Percentiles rank a stretch among this genome's conserved stretches.
Evolutionary conservation across 306 rosid species (phyloP).

Genomic region (Begonia peltatifolia): DNA sequence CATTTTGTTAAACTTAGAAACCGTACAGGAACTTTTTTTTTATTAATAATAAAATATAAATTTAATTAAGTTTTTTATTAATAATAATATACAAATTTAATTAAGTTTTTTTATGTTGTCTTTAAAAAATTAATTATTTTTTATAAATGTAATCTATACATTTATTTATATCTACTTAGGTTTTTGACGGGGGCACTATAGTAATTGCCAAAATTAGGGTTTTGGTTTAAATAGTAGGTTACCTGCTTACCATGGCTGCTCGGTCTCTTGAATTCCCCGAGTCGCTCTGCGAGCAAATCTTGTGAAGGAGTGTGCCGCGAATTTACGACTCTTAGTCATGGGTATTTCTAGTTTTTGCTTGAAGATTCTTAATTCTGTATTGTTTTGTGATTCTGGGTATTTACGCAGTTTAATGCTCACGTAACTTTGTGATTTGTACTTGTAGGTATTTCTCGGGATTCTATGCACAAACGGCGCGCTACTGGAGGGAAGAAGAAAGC

Average conservation of each 20-base stretch:
- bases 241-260: not conserved
- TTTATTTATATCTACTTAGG: no score
- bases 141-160: no score
- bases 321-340: not conserved
- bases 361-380: not conserved
- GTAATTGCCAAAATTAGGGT: not conserved
- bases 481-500: conserved; percentile 26
- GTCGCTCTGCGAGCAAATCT: not conserved
- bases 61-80: no score
- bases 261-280: not conserved
- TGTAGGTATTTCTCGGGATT: conserved; percentile 41
- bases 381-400: not conserved
- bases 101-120: no score
- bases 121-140: no score
- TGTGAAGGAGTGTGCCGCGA: not conserved
- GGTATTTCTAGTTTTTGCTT: not conserved
- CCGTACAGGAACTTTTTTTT: no score
- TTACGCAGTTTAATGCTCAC: not conserved
- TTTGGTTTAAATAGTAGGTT: not conserved
- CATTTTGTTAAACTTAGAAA: no score
- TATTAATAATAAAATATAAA: no score
- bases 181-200: not conserved
- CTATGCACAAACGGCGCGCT: conserved; percentile 21
- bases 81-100: no score
- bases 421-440: not conserved